Conservation (phyloP, 2,329 filamentous ascomycete genomes). For the Xylariaceae sp. region DNA sequence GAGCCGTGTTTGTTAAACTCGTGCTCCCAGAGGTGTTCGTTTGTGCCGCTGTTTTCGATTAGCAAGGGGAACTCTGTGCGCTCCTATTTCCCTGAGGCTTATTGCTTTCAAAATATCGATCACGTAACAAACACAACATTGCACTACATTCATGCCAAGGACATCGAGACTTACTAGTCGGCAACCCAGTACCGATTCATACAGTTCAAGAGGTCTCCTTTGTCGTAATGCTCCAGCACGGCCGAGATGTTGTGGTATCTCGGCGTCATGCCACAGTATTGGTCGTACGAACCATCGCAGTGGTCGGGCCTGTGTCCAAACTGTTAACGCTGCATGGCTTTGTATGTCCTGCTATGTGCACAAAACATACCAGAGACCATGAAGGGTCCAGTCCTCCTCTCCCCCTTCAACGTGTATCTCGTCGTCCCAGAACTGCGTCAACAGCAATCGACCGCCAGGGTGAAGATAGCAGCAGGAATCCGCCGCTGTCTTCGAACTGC, state of each 20-base stretch:
- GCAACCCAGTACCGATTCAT: conserved; percentile 44
- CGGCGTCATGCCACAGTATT: conserved; percentile 40
- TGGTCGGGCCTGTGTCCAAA: conserved; percentile 36
- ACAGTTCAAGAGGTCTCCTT: conserved; percentile 35
- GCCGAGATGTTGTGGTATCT: conserved; percentile 39
- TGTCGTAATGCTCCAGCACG: conserved; percentile 38
- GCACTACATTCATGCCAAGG: not conserved
- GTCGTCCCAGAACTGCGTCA: conserved; percentile 43
- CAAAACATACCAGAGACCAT: conserved; percentile 38
- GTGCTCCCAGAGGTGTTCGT: conserved; percentile 57
- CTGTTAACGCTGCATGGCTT: conserved; percentile 1
- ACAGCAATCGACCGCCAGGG: conserved; percentile 38
- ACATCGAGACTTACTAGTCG: conserved; percentile 30
- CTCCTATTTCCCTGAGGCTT: not conserved
- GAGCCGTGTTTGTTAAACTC: conserved; percentile 70
- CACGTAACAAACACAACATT: not conserved
- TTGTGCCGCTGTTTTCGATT: conserved; percentile 31
- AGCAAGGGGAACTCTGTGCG: not conserved
- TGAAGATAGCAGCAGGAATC: conserved; percentile 41
- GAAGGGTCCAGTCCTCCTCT: conserved; percentile 42
- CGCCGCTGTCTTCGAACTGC: conserved; percentile 35
- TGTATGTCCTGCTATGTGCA: not conserved
- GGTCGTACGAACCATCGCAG: conserved; percentile 41
- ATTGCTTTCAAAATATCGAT: not conserved
- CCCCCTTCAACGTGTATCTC: conserved; percentile 37